phyloP scores from a whole-genome alignment of 805 yeast genomes.

The Lachancea nothofagi region DNA sequence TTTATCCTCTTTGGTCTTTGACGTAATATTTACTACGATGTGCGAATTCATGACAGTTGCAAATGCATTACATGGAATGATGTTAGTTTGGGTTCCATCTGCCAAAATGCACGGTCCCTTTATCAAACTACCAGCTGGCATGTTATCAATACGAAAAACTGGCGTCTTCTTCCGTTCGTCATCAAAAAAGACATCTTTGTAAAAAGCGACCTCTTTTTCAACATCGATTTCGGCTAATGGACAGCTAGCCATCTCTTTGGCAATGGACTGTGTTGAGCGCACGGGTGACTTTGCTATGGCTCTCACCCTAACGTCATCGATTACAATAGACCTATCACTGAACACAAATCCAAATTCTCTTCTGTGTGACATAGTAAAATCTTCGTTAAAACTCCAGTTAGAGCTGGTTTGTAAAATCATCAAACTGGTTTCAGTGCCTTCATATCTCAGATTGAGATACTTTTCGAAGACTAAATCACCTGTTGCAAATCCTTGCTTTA shows the following conservation, averaged over 20 bases:
- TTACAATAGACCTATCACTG: conserved; percentile 50
- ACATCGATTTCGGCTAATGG: conserved; percentile 23
- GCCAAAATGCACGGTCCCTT: conserved; percentile 73
- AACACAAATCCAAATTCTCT: conserved; percentile 71
- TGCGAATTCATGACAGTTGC: conserved; percentile 37
- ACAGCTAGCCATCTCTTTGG: conserved; percentile 39
- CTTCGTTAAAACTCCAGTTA: conserved; percentile 35
- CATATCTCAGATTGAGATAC: conserved; percentile 71
- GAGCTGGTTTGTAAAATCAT: conserved; percentile 46
- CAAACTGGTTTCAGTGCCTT: conserved; percentile 84
- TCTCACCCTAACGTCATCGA: conserved; percentile 71
- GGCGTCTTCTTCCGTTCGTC: conserved; percentile 45
- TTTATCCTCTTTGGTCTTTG: conserved; percentile 8
- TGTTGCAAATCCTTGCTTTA: conserved; percentile 48
- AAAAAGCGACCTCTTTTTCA: conserved; percentile 29
- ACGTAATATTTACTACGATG: conserved; percentile 35
- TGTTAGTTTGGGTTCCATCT: conserved; percentile 76
- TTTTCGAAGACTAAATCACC: conserved; percentile 50
- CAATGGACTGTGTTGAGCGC: conserved; percentile 37
- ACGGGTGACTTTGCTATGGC: conserved; percentile 58
- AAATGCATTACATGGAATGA: conserved; percentile 45
- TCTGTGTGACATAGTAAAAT: conserved; percentile 46
- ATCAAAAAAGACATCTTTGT: conserved; percentile 53
- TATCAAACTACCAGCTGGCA: conserved; percentile 48
- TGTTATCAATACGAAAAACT: conserved; percentile 49